These are phyloP conservation scores for Magnusiomyces tetraspermus DNA, from an alignment of 1,139 yeast genomes.

Conservation along the genomic window DNA sequence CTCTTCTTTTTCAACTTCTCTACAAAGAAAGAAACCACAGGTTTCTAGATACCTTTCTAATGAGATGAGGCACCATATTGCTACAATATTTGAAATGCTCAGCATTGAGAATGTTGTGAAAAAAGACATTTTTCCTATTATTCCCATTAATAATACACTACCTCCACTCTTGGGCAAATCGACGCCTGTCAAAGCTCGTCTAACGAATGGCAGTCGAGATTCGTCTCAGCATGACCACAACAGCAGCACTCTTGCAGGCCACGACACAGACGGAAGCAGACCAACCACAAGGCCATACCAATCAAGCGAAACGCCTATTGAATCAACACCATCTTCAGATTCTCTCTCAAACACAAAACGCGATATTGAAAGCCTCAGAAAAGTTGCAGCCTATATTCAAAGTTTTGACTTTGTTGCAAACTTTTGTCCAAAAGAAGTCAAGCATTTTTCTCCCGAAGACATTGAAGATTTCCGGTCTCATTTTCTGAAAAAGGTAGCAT, in stretches of 20 bases:
- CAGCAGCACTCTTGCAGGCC: neutral
- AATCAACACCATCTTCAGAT: neutral
- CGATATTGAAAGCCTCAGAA: neutral
- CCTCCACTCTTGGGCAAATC: too few relatives aligned
- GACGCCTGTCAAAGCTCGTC: neutral
- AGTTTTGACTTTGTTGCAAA: neutral
- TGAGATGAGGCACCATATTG: neutral
- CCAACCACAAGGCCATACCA: neutral
- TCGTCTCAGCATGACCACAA: neutral
- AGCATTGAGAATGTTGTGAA: slow-evolving; percentile 1
- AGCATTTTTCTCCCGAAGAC: neutral
- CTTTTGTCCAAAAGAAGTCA: neutral
- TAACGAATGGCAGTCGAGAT: neutral
- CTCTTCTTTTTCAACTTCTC: too few relatives aligned
- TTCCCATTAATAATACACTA: too few relatives aligned
- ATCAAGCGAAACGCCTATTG: too few relatives aligned
- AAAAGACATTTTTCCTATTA: neutral
- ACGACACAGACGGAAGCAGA: neutral
- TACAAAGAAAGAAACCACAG: neutral
- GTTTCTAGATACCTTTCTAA: neutral
- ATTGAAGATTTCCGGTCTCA: neutral
- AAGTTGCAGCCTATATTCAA: neutral
- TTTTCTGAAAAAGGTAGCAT: neutral
- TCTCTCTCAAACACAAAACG: neutral
- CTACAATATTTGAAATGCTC: neutral